Evolutionary conservation across 768 basidiomycete species (phyloP), one percentile per base, ranked within the genome.

Genomic region (Agaricus bisporus): DNA sequence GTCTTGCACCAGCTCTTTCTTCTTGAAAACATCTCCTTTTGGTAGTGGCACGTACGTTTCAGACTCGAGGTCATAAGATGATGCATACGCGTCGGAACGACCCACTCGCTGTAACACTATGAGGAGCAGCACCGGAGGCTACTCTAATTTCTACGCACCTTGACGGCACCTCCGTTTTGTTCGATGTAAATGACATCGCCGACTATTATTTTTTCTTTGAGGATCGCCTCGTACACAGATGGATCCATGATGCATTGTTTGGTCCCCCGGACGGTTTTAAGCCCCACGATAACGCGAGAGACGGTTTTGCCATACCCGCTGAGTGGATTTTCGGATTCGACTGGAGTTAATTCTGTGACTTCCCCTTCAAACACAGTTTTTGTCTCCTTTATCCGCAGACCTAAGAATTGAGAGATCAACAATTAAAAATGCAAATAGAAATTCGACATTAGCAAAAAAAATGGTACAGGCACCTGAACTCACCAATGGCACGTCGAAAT

Each of bases 291-390:
- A 64, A 98, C 95, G 69, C 98, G 95, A n/a, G 93, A 93, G 49
- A 98, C 90, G 2, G 95, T 98, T 73, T 98, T 99, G 57, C 97
- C 97, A 67, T 98, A 98, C 39, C 95, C 95, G 50, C 89, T 93
- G 42, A 98, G 77, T 25, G 97, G 97, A 70, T 98, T 98, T 69
- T 98, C 95, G 12, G 95, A 81, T 72, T 98, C 97, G 18, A 91
- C 83, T 2, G 97, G 97, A 3, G 95, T 97, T 56, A 98, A 73
- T 64, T 98, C 95, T 8, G 95, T 98, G 15, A 99, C 90, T 71
- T 99, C 95, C 56, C 97, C 95, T 68, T 98, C 95, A 69, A 95
- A 98, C 6, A 98, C 94, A 64, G 97, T 93, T 67, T 99, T 98
- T 5, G 95, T 98, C 70, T 98, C 97, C 70, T 98, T 98, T 76